A percentile compares a stretch with the other conserved stretches of the same genome.
Conservation (phyloP, 2,329 filamentous ascomycete genomes). For the Verruconis gallopava region DNA sequence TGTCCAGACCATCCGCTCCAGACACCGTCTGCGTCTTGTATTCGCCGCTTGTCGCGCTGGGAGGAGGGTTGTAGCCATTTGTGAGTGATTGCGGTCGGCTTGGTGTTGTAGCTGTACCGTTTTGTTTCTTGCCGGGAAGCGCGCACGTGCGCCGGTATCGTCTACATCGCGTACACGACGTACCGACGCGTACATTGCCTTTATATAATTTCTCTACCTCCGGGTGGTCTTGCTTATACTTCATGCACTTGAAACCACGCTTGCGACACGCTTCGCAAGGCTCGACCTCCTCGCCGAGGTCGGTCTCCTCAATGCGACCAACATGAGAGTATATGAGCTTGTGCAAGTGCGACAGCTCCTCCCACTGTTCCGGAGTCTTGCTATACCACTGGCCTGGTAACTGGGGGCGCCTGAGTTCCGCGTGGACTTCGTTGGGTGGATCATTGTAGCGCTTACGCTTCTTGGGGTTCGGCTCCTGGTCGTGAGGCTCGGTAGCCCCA, state of each 20-base stretch:
- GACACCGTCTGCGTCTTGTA: not conserved
- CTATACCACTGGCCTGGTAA: not conserved
- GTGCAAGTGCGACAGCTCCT: not conserved
- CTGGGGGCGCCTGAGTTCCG: not conserved
- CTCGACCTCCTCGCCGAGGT: not conserved
- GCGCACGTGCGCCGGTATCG: not conserved
- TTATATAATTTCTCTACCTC: not conserved
- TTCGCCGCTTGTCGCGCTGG: not conserved
- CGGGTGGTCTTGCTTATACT: constrained; percentile 1
- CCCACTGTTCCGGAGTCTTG: not conserved
- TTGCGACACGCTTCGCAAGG: not conserved
- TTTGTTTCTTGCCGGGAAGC: not conserved
- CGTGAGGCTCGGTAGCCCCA: not conserved
- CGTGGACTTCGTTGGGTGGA: not conserved
- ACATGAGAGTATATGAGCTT: not conserved
- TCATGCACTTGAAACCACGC: constrained; percentile 1
- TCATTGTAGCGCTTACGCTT: constrained; percentile 1
- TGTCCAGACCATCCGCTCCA: not conserved
- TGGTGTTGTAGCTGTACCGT: not conserved
- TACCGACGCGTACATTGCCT: not conserved
- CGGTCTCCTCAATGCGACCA: not conserved
- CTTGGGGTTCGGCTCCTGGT: not conserved
- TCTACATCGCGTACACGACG: not conserved
- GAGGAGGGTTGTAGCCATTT: not conserved
- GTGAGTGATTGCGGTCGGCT: not conserved